phyloP scores from a whole-genome alignment of 1,284 basidiomycete genomes.

The Ustilago loliicola region DNA sequence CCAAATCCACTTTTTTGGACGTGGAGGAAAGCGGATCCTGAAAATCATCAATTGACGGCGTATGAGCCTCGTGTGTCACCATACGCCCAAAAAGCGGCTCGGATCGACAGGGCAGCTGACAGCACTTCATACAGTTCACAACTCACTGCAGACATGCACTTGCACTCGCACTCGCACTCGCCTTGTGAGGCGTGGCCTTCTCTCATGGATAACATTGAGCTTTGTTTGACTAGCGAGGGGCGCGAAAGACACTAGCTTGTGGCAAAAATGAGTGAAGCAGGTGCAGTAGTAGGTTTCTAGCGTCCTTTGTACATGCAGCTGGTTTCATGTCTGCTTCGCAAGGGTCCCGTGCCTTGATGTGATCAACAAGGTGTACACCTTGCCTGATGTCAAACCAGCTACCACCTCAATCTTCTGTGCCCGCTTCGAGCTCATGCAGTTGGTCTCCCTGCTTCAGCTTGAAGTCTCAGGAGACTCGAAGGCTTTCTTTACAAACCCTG shows the following conservation, averaged over 20 bases:
- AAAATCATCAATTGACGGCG: slow-evolving; percentile 3
- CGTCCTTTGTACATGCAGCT: not conserved
- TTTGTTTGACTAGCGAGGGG: not conserved
- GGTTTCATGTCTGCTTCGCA: not conserved
- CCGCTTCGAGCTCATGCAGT: not conserved
- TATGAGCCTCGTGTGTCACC: not conserved
- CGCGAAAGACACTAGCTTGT: not conserved
- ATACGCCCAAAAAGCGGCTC: not conserved
- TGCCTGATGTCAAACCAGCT: not conserved
- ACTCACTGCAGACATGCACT: not conserved
- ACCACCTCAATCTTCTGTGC: no score
- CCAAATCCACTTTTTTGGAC: slow-evolving; percentile 9
- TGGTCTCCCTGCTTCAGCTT: no score
- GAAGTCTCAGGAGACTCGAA: no score
- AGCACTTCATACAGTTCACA: not conserved
- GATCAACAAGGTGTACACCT: not conserved
- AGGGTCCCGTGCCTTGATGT: not conserved
- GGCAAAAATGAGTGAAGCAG: not conserved
- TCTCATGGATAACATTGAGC: no score
- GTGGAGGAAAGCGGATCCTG: slow-evolving; percentile 1
- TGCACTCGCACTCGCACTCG: no score
- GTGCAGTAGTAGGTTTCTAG: slow-evolving; percentile 1
- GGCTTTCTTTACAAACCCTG: not conserved
- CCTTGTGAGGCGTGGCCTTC: no score
- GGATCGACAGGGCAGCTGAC: slow-evolving; percentile 6